A percentile compares a stretch with the other conserved stretches of the same genome.
phyloP scores from a whole-genome alignment of 1,139 yeast species.

The Geotrichum bryndzae region DNA sequence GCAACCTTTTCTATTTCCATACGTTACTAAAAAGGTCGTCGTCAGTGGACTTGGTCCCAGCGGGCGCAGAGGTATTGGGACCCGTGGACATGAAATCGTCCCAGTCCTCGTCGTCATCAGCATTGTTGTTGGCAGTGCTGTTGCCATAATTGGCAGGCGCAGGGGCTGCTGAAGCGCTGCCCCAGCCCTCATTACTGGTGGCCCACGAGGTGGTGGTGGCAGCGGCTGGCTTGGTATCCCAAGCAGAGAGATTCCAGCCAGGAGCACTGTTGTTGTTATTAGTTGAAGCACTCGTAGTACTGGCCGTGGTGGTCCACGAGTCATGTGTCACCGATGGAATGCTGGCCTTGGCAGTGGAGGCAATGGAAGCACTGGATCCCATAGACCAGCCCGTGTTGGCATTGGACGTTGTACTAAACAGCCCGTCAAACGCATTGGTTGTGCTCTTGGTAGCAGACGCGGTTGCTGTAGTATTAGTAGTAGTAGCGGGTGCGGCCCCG shows the following conservation, averaged over 20 bases:
- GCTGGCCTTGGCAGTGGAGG: neutral
- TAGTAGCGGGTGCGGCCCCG: neutral
- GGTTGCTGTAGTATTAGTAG: neutral
- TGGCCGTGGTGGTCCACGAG: neutral
- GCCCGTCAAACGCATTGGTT: neutral
- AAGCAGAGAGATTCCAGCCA: neutral
- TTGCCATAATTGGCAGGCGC: neutral
- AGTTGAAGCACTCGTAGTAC: neutral
- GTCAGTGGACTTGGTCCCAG: slow-evolving; percentile 31
- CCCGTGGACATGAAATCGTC: slow-evolving; percentile 24
- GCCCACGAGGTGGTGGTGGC: neutral
- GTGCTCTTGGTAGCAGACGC: neutral
- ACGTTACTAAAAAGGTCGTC: slow-evolving; percentile 66
- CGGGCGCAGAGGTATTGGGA: neutral
- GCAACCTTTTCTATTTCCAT: slow-evolving; percentile 40
- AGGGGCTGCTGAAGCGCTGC: neutral
- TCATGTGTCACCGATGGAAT: neutral
- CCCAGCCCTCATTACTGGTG: neutral
- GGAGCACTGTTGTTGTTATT: neutral
- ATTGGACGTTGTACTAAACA: neutral
- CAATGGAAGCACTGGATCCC: neutral
- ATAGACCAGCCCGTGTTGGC: neutral
- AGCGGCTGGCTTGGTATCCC: neutral
- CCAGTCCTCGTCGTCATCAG: slow-evolving; percentile 20
- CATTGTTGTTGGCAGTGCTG: neutral